Evolutionary conservation across 208 protist species (phyloP), one percentile per base, ranked within the genome.

Genomic region (Leishmania mexicana): DNA sequence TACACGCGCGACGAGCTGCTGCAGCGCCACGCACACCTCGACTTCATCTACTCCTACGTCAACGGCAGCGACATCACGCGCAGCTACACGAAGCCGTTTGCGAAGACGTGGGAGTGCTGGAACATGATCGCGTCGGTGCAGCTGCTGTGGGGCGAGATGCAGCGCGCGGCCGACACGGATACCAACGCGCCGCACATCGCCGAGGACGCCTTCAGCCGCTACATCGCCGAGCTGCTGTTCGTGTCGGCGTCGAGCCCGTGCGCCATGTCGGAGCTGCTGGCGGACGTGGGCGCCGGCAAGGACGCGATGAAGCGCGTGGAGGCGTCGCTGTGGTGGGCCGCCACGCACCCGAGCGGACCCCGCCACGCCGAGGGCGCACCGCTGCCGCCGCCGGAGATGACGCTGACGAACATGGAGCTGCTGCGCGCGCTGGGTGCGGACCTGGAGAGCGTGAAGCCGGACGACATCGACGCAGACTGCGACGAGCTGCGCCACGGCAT

Each of bases 41-140:
- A 81, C 79, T 81, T 77, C 79, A 81, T 81, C 71, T 81, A 81
- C 79, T 81, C 79, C 45, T 81, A 81, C 79, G 79, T 81, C 42
- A 81, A 81, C 58, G 79, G 79, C 38, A 81, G 79, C 79, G 79
- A 81, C 79, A 77, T 81, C 71, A 81, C 79, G 35, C 79, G 79
- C 57, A 57, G 68, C 57, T 81, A 77, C 71, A 77, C 71, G 58
- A 81, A 81, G 57, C 79, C 79, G 31, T 81, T 81, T 35, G 79
- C 71, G 70, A 76, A 75, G 79, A 54, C 42, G 13, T 71, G 49
- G 38, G n/a, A 53, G 40, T 81, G 79, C 79, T 81, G 71, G 79
- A 81, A 72, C 31, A 45, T 76, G 17, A 77, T 81, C 58, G 79
- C 79, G 24, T 57, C 79, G 49, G 71, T 58, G 79, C 68, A 81